These are phyloP conservation scores for Fusarium abutilonis DNA, from an alignment of 2,329 filamentous ascomycete genomes.

Conservation along the genomic window DNA sequence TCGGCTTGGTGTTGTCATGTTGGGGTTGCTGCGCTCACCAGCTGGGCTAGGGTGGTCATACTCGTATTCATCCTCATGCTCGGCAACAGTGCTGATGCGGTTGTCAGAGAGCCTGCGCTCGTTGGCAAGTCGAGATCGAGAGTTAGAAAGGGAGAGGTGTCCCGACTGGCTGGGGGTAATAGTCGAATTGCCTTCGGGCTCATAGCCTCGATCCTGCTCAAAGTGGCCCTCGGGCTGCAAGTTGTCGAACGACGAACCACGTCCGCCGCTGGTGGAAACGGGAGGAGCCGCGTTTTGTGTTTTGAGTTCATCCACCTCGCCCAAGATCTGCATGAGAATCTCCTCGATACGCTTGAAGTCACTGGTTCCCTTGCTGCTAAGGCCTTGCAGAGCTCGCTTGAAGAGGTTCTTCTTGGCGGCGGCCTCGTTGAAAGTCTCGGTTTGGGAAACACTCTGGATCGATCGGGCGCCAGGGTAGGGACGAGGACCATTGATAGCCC, in stretches of 20 bases:
- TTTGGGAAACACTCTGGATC: slow-evolving; percentile 64
- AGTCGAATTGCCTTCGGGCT: slow-evolving; percentile 80
- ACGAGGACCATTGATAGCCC: slow-evolving; percentile 84
- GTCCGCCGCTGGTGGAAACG: slow-evolving; percentile 56
- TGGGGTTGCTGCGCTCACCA: slow-evolving; percentile 53
- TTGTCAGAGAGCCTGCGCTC: slow-evolving; percentile 74
- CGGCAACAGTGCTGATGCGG: slow-evolving; percentile 89
- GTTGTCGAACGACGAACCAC: slow-evolving; percentile 73
- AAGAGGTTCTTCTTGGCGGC: slow-evolving; percentile 92
- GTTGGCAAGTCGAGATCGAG: slow-evolving; percentile 56
- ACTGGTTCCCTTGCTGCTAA: slow-evolving; percentile 86
- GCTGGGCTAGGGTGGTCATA: slow-evolving; percentile 63
- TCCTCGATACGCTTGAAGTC: slow-evolving; percentile 90
- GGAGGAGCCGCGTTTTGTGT: slow-evolving; percentile 62
- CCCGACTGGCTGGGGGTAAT: slow-evolving; percentile 80
- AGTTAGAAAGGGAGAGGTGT: slow-evolving; percentile 71
- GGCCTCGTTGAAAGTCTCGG: slow-evolving; percentile 64
- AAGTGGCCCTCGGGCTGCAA: slow-evolving; percentile 70
- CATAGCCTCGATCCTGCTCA: slow-evolving; percentile 78
- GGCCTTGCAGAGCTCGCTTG: slow-evolving; percentile 87
- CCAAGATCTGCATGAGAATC: slow-evolving; percentile 90
- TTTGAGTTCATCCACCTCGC: slow-evolving; percentile 88
- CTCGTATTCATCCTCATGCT: slow-evolving; percentile 78
- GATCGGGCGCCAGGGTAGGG: slow-evolving; percentile 79
- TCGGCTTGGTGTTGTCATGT: slow-evolving; percentile 71